Percentiles rank a stretch among this genome's conserved stretches.
These are phyloP conservation scores for Aspergillus olivimuriae DNA, from an alignment of 495 filamentous ascomycete species.

Conservation along the genomic window DNA sequence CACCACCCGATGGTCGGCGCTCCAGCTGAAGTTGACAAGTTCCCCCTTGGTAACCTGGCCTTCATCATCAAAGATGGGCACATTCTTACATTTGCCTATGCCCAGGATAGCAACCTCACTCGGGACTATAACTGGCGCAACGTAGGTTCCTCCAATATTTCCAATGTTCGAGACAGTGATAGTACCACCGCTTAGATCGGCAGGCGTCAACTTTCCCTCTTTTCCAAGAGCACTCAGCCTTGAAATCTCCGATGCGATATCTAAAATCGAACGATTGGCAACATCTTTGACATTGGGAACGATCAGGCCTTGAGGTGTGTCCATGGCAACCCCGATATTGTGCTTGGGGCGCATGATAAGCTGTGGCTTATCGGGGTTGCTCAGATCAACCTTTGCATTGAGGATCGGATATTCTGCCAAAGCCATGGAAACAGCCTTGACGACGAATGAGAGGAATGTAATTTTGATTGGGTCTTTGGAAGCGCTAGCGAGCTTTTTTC, in stretches of 20 bases:
- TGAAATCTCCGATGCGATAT: constrained; percentile 69
- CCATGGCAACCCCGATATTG: constrained; percentile 96
- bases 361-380: constrained; percentile 51
- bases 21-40: constrained; percentile 90
- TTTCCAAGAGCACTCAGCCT: constrained; percentile 67
- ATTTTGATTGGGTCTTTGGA: constrained; percentile 52
- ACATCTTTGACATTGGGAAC: constrained; percentile 95
- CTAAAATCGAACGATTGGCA: constrained; percentile 59
- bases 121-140: constrained; percentile 82
- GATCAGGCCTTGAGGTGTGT: constrained; percentile 81
- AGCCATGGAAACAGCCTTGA: constrained; percentile 88
- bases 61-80: constrained; percentile 66
- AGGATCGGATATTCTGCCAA: constrained; percentile 76
- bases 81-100: constrained; percentile 67
- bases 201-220: constrained; percentile 64
- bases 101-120: constrained; percentile 90
- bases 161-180: constrained; percentile 97
- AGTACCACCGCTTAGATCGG: constrained; percentile 79
- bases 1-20: constrained; percentile 89
- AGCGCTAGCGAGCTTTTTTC: constrained; percentile 50
- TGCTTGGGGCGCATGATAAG: constrained; percentile 74
- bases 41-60: constrained; percentile 88
- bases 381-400: constrained; percentile 73
- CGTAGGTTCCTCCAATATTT: constrained; percentile 89
- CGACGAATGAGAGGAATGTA: constrained; percentile 86